Base-by-base conservation (phyloP, 2,329 filamentous ascomycete genomes). In the Chaetomium globosum region DNA sequence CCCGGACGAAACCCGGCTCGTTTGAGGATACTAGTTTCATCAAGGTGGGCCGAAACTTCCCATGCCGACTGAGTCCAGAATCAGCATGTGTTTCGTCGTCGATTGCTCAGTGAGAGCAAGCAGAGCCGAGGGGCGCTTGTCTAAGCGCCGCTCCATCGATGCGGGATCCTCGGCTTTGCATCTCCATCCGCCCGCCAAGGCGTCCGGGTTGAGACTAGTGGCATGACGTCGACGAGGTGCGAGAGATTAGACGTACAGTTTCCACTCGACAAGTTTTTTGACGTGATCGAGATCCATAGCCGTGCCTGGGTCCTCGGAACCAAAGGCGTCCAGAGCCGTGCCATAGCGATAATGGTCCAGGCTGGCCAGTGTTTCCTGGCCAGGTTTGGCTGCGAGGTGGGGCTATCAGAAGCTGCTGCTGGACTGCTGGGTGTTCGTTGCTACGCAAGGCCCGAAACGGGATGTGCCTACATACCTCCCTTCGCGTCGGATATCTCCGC, bases 261-360 rank as follows among this genome's bases (percentile, higher is more conserved):
- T 92, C 89, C 89, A 92, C 55, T 89, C 83, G 10, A 91, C 83
- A 3, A 92, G 79, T 23, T 72, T 78, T 70, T 85, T 82, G 39
- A 91, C 79, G 71, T 91, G 84, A 0, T 82, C 78, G 55, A 86
- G 82, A 2, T 74, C 77, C 77, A 91, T 84, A 12, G 75, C 68
- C 19, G 72, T 72, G 10, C 74, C 68, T 33, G 56, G 43, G 23
- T 72, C 69, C 5, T 73, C 70, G 19, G 77, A 70, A 7, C 75
- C 70, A 67, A 89, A 86, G 1, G 71, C 68, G 1, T 75, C 71
- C 1, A 83, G 79, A 2, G 88, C 85, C 26, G 81, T 79, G 9
- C 76, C 74, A 71, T 89, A 88, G 64, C 89, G 84, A 71, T 84
- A 86, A 1, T 78, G 69, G 67, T 91, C 89, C 23, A 92, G 80